Evolutionary conservation across 331 rosid species (phyloP).

Genomic region (Pyrus hybrid): DNA sequence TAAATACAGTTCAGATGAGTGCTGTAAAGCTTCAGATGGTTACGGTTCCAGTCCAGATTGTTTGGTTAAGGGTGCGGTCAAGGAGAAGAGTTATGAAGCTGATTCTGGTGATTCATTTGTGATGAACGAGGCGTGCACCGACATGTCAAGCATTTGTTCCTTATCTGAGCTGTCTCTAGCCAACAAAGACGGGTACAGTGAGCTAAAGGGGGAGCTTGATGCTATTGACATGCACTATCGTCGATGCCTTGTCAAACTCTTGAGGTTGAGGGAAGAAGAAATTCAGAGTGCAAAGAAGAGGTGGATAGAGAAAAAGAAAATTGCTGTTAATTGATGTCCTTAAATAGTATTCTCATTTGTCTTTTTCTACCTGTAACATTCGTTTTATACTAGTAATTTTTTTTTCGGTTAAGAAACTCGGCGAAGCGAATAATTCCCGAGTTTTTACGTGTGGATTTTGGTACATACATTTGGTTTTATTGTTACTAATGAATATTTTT

Average conservation of each 20-base stretch:
- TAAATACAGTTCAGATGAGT: slow-evolving; percentile 27
- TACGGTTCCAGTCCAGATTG: slow-evolving; percentile 24
- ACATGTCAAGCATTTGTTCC: slow-evolving; percentile 31
- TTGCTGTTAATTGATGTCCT: slow-evolving; percentile 21
- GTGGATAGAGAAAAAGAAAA: slow-evolving; percentile 57
- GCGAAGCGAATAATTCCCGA: neutral
- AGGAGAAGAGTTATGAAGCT: slow-evolving; percentile 9
- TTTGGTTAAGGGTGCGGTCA: slow-evolving; percentile 11
- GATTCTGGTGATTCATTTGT: slow-evolving; percentile 8
- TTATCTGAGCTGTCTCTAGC: slow-evolving; percentile 15
- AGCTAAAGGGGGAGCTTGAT: slow-evolving; percentile 58
- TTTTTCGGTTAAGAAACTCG: neutral
- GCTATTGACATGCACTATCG: slow-evolving; percentile 50
- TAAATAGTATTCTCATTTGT: neutral
- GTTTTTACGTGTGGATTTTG: neutral
- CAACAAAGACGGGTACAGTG: slow-evolving; percentile 24
- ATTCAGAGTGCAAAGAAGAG: slow-evolving; percentile 48
- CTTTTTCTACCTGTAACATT: neutral
- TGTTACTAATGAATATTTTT: neutral
- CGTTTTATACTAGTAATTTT: neutral
- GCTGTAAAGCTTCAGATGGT: slow-evolving; percentile 21
- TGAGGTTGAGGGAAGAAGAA: slow-evolving; percentile 63
- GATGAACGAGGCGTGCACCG: slow-evolving; percentile 29
- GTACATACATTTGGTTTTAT: neutral
- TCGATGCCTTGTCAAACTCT: slow-evolving; percentile 42